Evolutionary conservation across 192 early-diverging fungal genomes (phyloP).

Genomic region (Borealophlyctis nickersoniae): DNA sequence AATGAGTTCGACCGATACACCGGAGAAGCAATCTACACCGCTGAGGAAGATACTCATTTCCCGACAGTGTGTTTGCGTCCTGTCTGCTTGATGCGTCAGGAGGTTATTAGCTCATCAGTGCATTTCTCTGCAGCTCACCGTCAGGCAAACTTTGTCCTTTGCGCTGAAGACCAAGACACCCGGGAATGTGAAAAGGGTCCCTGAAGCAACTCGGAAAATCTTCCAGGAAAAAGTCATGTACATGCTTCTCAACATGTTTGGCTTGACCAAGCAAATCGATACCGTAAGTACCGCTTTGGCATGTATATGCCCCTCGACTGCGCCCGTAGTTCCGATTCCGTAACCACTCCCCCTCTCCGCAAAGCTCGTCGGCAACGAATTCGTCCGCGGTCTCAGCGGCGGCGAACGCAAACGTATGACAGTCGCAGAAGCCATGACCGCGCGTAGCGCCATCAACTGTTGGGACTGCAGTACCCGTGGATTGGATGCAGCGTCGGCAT

Average conservation of each 20-base stretch:
- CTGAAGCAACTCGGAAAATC: slow-evolving; percentile 27
- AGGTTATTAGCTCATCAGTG: no score
- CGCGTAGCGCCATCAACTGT: neutral
- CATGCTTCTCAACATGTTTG: slow-evolving; percentile 35
- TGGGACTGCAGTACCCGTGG: slow-evolving; percentile 68
- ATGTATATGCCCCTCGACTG: neutral
- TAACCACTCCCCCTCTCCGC: no score
- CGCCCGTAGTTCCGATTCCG: neutral
- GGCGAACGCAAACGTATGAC: slow-evolving; percentile 65
- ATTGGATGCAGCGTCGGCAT: slow-evolving; percentile 76
- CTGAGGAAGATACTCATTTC: slow-evolving; percentile 78
- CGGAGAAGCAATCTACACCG: slow-evolving; percentile 76
- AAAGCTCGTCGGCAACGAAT: slow-evolving; percentile 57
- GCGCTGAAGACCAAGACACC: slow-evolving; percentile 57
- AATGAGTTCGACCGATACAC: slow-evolving; percentile 7
- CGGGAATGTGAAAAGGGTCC: neutral
- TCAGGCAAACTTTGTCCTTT: slow-evolving; percentile 72
- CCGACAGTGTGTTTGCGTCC: no score
- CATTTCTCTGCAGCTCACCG: no score
- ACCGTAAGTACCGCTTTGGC: slow-evolving; percentile 31
- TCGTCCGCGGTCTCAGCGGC: slow-evolving; percentile 57
- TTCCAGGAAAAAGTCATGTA: slow-evolving; percentile 50
- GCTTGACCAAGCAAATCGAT: slow-evolving; percentile 31
- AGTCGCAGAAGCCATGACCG: slow-evolving; percentile 25
- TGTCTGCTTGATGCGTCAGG: no score